Conservation (phyloP, 1,284 basidiomycete species). For the Neonothopanus nambi region DNA sequence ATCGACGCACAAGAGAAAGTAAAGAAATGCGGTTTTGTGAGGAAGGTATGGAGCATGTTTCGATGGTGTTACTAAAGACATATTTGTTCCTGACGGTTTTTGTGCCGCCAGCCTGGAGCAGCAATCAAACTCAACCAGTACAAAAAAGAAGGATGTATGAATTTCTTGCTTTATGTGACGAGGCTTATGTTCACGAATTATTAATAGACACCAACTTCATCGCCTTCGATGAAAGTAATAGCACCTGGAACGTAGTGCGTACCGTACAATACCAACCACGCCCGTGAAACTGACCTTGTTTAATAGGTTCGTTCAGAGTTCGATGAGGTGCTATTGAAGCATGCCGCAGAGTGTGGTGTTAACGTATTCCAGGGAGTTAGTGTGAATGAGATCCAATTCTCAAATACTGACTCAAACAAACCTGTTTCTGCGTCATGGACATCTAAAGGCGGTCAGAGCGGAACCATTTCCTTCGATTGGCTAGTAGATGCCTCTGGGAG, state of each 20-base stretch:
- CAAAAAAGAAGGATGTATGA: constrained; percentile 43
- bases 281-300: not conserved
- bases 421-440: constrained; percentile 40
- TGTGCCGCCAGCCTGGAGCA: constrained; percentile 39
- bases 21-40: constrained; percentile 37
- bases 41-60: constrained; percentile 34
- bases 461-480: constrained; percentile 41
- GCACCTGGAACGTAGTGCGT: constrained; percentile 38
- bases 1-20: constrained; percentile 42
- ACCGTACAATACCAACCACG: not conserved
- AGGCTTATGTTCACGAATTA: not conserved
- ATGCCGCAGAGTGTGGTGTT: constrained; percentile 29
- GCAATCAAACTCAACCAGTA: constrained; percentile 41
- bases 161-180: not conserved
- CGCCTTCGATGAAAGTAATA: constrained; percentile 35
- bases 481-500: constrained; percentile 49
- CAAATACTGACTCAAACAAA: not conserved
- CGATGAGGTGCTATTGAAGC: constrained; percentile 30
- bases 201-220: constrained; percentile 46
- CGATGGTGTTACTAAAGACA: not conserved
- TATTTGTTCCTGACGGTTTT: not conserved
- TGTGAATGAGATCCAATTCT: constrained; percentile 25
- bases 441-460: constrained; percentile 28
- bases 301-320: constrained; percentile 32
- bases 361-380: constrained; percentile 27